phyloP scores from a whole-genome alignment of 345 rosid species.

The Brassica rapa region DNA sequence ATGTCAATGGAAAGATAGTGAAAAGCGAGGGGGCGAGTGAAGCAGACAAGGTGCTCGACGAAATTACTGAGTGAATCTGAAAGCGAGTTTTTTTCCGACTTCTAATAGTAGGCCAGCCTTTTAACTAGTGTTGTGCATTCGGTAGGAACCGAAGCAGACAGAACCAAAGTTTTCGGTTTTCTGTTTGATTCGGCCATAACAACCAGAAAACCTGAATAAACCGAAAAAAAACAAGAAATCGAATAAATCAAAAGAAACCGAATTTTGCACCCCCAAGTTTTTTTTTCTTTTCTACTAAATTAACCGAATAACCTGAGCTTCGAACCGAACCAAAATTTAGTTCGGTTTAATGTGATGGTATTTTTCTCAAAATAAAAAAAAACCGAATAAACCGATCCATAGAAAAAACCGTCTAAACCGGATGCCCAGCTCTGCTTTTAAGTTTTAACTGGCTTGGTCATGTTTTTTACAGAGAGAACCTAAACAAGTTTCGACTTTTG shows the following conservation, averaged over 20 bases:
- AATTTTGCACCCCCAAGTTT: no score
- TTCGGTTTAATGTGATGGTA: neutral
- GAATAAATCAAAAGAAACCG: no score
- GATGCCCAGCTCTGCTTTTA: neutral
- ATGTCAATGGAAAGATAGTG: neutral
- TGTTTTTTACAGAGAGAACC: slow-evolving; percentile 20
- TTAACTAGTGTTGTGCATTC: neutral
- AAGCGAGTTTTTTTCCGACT: neutral
- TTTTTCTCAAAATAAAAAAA: no score
- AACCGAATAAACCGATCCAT: neutral
- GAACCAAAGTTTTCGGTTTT: neutral
- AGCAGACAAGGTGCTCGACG: slow-evolving; percentile 39
- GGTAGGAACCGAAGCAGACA: neutral
- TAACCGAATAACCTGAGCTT: neutral
- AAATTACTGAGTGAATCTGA: slow-evolving; percentile 14
- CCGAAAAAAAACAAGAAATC: no score
- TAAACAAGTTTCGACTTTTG: slow-evolving; percentile 10
- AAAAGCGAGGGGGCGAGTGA: neutral
- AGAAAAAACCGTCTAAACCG: neutral
- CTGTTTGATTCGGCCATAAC: neutral
- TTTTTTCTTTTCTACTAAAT: neutral
- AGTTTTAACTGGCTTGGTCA: neutral
- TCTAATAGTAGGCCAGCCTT: slow-evolving; percentile 32
- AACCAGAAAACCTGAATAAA: neutral
- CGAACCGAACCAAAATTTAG: neutral